Evolutionary conservation across 257 asterid genomes (phyloP).

Genomic region (Lantana camara): DNA sequence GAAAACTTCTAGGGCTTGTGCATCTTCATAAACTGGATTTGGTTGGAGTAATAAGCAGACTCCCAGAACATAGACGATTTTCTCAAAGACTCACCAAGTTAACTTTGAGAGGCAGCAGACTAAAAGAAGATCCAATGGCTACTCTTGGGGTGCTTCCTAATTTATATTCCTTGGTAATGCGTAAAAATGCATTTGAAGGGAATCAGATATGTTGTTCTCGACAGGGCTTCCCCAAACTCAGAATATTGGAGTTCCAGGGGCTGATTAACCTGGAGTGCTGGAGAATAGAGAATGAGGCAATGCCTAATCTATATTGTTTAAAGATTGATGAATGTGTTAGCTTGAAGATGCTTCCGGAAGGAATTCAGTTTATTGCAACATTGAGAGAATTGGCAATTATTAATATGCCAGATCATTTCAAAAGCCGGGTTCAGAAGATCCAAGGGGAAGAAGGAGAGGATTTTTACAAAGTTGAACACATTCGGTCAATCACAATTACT

Average conservation of each 20-base stretch:
- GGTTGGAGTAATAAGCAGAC: constrained; percentile 39
- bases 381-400: constrained; percentile 45
- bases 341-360: constrained; percentile 47
- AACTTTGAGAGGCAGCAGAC: constrained; percentile 54
- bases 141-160: constrained; percentile 47
- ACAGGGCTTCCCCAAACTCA: constrained; percentile 43
- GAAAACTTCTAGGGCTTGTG: constrained; percentile 35
- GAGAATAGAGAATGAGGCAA: constrained; percentile 50
- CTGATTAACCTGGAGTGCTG: constrained; percentile 39
- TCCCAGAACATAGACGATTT: constrained; percentile 41
- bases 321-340: constrained; percentile 45
- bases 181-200: constrained; percentile 41
- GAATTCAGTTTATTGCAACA: constrained; percentile 36
- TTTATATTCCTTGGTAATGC: constrained; percentile 36
- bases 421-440: constrained; percentile 40
- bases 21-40: constrained; percentile 57
- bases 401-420: constrained; percentile 50
- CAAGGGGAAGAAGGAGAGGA: constrained; percentile 42
- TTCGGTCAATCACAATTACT: constrained; percentile 34
- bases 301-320: constrained; percentile 43
- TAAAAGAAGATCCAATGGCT: constrained; percentile 53
- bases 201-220: constrained; percentile 39
- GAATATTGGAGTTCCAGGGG: constrained; percentile 37
- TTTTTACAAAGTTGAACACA: constrained; percentile 37
- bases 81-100: constrained; percentile 39